These are phyloP conservation scores for Apiospora sp. DNA, from an alignment of 2,329 filamentous ascomycete genomes.

Conservation along the genomic window DNA sequence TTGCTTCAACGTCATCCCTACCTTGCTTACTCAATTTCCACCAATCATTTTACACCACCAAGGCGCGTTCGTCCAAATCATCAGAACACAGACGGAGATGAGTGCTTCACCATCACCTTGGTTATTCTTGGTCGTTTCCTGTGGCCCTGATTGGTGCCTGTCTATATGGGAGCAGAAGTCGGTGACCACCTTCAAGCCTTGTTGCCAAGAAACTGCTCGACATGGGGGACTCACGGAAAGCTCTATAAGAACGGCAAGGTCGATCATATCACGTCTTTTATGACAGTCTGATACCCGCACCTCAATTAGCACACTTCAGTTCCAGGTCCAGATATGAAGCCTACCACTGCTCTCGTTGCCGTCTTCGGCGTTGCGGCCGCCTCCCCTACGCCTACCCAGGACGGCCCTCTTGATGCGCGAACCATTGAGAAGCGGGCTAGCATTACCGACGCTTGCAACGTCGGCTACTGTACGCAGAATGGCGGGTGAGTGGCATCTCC, in stretches of 20 bases:
- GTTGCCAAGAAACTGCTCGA: neutral
- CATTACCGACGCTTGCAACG: constrained; percentile 35
- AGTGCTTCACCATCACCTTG: neutral
- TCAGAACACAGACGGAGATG: neutral
- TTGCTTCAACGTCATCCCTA: neutral
- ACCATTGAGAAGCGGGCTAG: constrained; percentile 35
- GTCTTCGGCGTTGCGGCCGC: constrained; percentile 34
- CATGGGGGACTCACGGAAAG: neutral
- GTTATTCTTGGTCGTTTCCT: neutral
- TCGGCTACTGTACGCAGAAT: constrained; percentile 35
- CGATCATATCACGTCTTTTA: neutral
- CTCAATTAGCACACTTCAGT: neutral
- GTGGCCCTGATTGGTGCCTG: neutral
- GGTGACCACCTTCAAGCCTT: neutral
- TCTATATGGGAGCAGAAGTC: neutral
- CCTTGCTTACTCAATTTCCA: neutral
- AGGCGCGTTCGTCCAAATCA: neutral
- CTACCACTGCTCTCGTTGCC: constrained; percentile 32
- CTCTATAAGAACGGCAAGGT: neutral
- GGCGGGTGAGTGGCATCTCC: constrained; percentile 30
- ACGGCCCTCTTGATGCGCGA: constrained; percentile 31
- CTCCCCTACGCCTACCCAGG: constrained; percentile 33
- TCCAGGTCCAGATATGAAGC: constrained; percentile 32
- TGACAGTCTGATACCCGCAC: neutral
- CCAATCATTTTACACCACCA: constrained; percentile 19